phyloP scores from a whole-genome alignment of 768 basidiomycete genomes.

The Boletellus emodensis region DNA sequence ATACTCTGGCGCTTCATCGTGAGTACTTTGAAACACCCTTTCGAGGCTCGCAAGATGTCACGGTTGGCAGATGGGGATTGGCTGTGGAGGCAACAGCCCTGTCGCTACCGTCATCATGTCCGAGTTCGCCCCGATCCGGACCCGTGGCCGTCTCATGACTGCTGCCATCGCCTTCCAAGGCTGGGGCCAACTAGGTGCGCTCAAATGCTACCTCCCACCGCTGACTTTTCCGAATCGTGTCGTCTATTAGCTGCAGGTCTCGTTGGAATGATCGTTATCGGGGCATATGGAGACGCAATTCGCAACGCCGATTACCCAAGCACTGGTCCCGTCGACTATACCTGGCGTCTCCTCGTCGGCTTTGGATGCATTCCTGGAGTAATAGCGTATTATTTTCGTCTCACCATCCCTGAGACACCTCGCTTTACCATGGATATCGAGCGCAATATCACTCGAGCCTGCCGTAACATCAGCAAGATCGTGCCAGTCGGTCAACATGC shows the following conservation, averaged over 20 bases:
- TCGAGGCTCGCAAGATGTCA: background rate
- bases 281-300: constrained; percentile 58
- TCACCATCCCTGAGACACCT: constrained; percentile 89
- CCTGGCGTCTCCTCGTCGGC: constrained; percentile 86
- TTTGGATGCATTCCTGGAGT: constrained; percentile 77
- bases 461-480: constrained; percentile 65
- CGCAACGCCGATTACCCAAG: constrained; percentile 38
- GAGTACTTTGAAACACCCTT: constrained; percentile 11
- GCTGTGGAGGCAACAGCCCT: constrained; percentile 87
- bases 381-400: constrained; percentile 81
- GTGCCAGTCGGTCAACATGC: constrained; percentile 39
- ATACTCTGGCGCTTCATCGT: constrained; percentile 81
- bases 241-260: constrained; percentile 53
- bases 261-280: constrained; percentile 57
- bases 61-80: constrained; percentile 58
- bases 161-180: constrained; percentile 83
- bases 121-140: constrained; percentile 75
- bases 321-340: constrained; percentile 58
- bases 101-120: constrained; percentile 82
- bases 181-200: constrained; percentile 80
- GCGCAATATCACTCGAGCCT: constrained; percentile 68
- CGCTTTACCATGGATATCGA: constrained; percentile 91
- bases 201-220: background rate
- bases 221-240: background rate
- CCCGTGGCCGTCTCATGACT: constrained; percentile 84